Base-by-base conservation (phyloP, 345 rosid species). In the Combretum micranthum region DNA sequence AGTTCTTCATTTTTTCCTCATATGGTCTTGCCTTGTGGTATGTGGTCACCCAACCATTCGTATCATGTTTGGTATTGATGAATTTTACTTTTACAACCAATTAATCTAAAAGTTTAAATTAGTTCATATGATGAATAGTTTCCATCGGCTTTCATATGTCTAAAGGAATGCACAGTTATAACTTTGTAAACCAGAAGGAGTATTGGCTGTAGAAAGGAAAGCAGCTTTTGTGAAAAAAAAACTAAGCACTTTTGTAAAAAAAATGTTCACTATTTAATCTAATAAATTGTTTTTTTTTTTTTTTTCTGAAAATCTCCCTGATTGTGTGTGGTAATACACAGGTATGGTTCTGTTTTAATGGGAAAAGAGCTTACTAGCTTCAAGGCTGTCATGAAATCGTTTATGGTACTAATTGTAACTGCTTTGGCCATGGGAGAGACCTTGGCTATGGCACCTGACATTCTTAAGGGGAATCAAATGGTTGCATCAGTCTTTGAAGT, bases 401-500 rank as follows among this genome's bases (percentile, higher is more conserved):
- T 92, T 70, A 86, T 92, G 95, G 96, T 92, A 66, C 67, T 92
- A 79, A 92, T 92, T 17, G 89, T 92, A 37, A 88, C 97, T 0
- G 98, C 98, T 14, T 69, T 92, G 69, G 98, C 94, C 52, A 92
- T 92, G 98, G 98, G 98, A 42, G 98, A 86, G 66, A 84, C 93
- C 17, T 67, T 92, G 67, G 98, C 96, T 39, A 47, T 89, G 73
- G 82, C 91, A 9, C 99, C 97, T 0, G 97, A 92, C 74, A 78
- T 92, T 53, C 64, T 92, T 3, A 92, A 88, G 79, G 98, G 98
- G 59, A 86, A 92, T 77, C 98, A 92, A 59, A 92, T 89, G 99
- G 88, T 78, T 45, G 85, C 96, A 16, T 89, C 97, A 0, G 87
- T 89, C 15, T 86, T 92, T 22, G 99, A 92, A 62, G 61, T 92